Evolutionary conservation across 2,329 filamentous ascomycete species (phyloP), one percentile per base, ranked within the genome.

Genomic region (Eurotiales sp.): DNA sequence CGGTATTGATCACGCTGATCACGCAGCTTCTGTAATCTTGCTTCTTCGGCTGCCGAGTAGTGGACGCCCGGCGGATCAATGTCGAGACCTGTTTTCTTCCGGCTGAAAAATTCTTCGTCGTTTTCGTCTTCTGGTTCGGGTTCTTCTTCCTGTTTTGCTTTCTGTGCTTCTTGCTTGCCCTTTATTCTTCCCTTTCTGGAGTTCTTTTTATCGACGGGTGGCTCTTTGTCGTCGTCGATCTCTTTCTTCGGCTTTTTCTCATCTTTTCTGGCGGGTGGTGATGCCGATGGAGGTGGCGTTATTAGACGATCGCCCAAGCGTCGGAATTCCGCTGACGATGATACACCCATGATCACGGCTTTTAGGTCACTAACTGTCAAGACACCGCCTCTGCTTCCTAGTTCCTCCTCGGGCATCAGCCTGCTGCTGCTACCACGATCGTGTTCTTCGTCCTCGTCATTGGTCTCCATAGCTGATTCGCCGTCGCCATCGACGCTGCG

Each of bases 381-480:
- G 8, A 72, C 61, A 11, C 73, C 71, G 23, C 73, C 73, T 60
- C 65, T 66, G 49, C 68, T 72, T n/a, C 69, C 68, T n/a, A 72
- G 51, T 15, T 69, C 68, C 32, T 66, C 62, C 32, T 66, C 62
- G 3, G 51, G 55, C 21, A 57, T 59, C 7, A 41, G 15, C 40
- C 52, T 32, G 36, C 52, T 41, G 14, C 52, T 32, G 36, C 52
- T 41, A 14, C 53, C 54, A 5, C 58, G 58, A 25, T 61, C 61
- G 2, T 55, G 52, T 15, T 56, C 62, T 22, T 63, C 60, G 14
- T 64, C 59, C 25, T 64, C 62, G 43, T 64, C 64, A 14, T 63
- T 53, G 27, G 61, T 63, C 8, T 58, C 56, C 19, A 45, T 52
- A 19, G 52, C 53, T 40, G 60, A 63, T 21, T 64, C 61, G 12